Conservation (phyloP, 2,329 filamentous ascomycete genomes). For the Aspergillus luchuensis region DNA sequence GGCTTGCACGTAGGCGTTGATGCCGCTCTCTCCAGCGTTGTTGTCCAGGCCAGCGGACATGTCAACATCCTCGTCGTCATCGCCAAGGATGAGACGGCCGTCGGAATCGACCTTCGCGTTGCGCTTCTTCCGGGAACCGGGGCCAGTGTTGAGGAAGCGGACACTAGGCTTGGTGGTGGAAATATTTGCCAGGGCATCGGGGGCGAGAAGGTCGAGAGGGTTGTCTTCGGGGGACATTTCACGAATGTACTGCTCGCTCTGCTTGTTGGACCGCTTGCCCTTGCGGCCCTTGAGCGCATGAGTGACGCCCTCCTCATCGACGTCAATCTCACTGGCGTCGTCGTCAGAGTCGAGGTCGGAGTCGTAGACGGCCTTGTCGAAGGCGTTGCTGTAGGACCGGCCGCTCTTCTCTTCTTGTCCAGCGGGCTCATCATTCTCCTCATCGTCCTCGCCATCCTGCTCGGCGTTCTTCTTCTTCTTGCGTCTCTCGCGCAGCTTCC, state of each 20-base stretch:
- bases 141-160: conserved; percentile 45
- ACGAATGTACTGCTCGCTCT: conserved; percentile 74
- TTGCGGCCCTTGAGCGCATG: conserved; percentile 47
- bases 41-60: conserved; percentile 51
- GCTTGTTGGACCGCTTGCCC: conserved; percentile 55
- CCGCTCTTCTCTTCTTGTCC: conserved; percentile 31
- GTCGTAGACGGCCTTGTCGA: conserved; percentile 60
- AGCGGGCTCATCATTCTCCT: conserved; percentile 49
- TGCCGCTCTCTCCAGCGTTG: conserved; percentile 36
- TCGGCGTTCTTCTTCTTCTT: conserved; percentile 82
- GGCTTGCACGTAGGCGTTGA: conserved; percentile 64
- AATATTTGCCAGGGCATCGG: conserved; percentile 86
- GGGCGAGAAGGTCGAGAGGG: conserved; percentile 89
- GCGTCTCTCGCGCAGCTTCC: conserved; percentile 87
- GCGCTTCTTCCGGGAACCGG: conserved; percentile 42
- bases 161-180: conserved; percentile 78
- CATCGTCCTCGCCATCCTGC: conserved; percentile 59
- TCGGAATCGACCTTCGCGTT: conserved; percentile 47
- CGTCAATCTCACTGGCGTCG: conserved; percentile 52
- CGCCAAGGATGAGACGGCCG: conserved; percentile 48
- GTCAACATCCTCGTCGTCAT: conserved; percentile 38
- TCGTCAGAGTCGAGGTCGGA: conserved; percentile 83
- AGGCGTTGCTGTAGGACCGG: conserved; percentile 22
- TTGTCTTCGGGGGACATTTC: conserved; percentile 81
- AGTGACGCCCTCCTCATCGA: conserved; percentile 39